These are phyloP conservation scores for Xerocomellus amylosporus DNA, from an alignment of 768 basidiomycete genomes.

Conservation along the genomic window DNA sequence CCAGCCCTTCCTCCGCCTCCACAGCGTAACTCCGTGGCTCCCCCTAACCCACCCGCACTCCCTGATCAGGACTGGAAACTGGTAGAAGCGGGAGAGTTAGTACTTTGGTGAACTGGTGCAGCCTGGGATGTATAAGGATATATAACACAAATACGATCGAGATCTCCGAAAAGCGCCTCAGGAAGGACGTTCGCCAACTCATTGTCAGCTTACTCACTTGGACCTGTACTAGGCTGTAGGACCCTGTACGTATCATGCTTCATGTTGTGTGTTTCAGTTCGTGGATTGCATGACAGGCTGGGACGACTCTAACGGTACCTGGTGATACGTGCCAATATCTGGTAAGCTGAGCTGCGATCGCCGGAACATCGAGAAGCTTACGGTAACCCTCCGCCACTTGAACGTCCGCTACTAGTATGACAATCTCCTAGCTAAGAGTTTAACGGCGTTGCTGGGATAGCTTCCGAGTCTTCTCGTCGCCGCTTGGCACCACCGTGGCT, in stretches of 20 bases:
- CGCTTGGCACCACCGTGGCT: background rate
- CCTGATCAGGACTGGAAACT: background rate
- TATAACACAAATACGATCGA: background rate
- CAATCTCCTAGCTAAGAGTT: background rate
- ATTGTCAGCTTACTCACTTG: background rate
- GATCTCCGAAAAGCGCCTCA: background rate
- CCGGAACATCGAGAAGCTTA: background rate
- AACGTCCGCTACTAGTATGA: too few relatives aligned
- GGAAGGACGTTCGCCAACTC: background rate
- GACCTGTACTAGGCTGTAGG: background rate
- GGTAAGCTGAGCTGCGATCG: background rate
- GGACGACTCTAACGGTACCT: background rate
- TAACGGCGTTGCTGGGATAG: background rate
- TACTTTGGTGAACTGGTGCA: too few relatives aligned
- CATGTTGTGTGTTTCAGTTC: background rate
- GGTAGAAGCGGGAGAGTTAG: background rate
- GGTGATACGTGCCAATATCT: background rate
- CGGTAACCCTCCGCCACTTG: background rate
- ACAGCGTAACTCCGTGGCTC: too few relatives aligned
- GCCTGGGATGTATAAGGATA: background rate
- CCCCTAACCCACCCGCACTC: too few relatives aligned
- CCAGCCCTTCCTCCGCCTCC: constrained; percentile 12
- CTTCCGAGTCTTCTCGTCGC: background rate
- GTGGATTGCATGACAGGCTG: background rate
- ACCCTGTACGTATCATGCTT: background rate